phyloP scores from a whole-genome alignment of 1,284 basidiomycete species.

The Apiotrichum akiyoshidainum region DNA sequence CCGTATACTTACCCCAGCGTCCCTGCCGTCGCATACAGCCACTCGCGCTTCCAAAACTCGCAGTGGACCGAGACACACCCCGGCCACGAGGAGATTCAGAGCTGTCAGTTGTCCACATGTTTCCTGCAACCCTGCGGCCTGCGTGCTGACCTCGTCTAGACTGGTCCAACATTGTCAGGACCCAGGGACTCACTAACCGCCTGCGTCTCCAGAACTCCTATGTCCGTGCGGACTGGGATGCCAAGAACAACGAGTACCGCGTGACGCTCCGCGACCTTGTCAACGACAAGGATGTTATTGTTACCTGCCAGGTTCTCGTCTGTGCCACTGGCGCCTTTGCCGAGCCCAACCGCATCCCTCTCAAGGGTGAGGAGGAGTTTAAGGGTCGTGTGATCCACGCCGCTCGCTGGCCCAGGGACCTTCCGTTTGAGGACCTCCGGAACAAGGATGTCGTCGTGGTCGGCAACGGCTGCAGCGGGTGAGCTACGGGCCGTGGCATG shows the following conservation, averaged over 20 bases:
- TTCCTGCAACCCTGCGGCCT: too few species aligned
- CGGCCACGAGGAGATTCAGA: conserved; percentile 18
- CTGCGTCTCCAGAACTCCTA: conserved; percentile 17
- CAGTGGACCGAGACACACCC: conserved; percentile 21
- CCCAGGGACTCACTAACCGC: conserved; percentile 19
- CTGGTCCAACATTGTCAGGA: conserved; percentile 19
- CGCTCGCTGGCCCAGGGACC: conserved; percentile 28
- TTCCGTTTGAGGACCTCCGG: conserved; percentile 16
- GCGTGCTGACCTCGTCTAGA: conserved; percentile 1
- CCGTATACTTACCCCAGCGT: conserved; percentile 5
- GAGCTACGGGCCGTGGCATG: too few species aligned
- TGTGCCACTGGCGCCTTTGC: conserved; percentile 18
- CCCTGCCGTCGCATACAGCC: conserved; percentile 16
- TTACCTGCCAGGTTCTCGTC: conserved; percentile 18
- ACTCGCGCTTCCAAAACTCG: conserved; percentile 20
- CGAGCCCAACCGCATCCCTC: conserved; percentile 17
- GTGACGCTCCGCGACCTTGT: conserved; percentile 17
- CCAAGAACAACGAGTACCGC: conserved; percentile 8
- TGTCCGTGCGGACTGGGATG: conserved; percentile 21
- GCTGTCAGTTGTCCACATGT: conserved; percentile 1
- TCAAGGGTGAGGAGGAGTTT: conserved; percentile 24
- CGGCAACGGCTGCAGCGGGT: conserved; percentile 18
- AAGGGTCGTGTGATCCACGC: conserved; percentile 28
- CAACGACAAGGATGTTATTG: conserved; percentile 13
- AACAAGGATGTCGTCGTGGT: conserved; percentile 23